Evolutionary conservation across 2,329 filamentous ascomycete genomes (phyloP).

Genomic region (Epichloe sp.): DNA sequence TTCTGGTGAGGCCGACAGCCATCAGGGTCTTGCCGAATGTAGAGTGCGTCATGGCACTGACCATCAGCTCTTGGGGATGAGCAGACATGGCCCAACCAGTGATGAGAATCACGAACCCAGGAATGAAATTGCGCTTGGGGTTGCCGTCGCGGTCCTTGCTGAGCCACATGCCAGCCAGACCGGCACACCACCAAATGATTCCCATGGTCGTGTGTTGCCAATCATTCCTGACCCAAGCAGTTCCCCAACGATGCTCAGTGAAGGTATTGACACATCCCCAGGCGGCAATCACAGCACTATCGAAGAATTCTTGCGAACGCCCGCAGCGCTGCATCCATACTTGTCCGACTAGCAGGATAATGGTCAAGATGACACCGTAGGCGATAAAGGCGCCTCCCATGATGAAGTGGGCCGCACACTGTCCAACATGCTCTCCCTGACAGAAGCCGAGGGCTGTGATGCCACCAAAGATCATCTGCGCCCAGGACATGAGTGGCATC

Average conservation of each 20-base stretch:
- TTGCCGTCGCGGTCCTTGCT: constrained; percentile 70
- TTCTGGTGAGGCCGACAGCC: constrained; percentile 69
- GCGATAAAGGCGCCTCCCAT: constrained; percentile 96
- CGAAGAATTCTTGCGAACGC: constrained; percentile 92
- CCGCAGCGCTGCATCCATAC: constrained; percentile 71
- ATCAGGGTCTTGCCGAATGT: constrained; percentile 94
- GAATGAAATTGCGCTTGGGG: constrained; percentile 86
- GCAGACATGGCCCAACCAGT: constrained; percentile 94
- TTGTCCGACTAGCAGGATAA: constrained; percentile 80
- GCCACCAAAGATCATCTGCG: constrained; percentile 90
- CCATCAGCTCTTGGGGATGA: constrained; percentile 70
- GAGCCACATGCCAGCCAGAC: constrained; percentile 83
- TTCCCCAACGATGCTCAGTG: constrained; percentile 91
- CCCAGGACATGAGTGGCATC: constrained; percentile 78
- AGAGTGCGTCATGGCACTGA: constrained; percentile 77
- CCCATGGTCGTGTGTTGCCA: constrained; percentile 99
- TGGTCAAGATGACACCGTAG: constrained; percentile 78
- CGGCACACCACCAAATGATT: constrained; percentile 96
- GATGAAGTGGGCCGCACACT: constrained; percentile 94
- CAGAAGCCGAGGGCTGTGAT: constrained; percentile 91
- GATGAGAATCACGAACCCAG: constrained; percentile 77
- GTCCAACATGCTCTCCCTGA: constrained; percentile 76
- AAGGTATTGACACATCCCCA: constrained; percentile 99
- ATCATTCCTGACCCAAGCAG: constrained; percentile 80
- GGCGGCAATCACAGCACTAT: constrained; percentile 76